Base-by-base conservation (phyloP, 768 basidiomycete genomes). In the Phlegmacium glaucopus region DNA sequence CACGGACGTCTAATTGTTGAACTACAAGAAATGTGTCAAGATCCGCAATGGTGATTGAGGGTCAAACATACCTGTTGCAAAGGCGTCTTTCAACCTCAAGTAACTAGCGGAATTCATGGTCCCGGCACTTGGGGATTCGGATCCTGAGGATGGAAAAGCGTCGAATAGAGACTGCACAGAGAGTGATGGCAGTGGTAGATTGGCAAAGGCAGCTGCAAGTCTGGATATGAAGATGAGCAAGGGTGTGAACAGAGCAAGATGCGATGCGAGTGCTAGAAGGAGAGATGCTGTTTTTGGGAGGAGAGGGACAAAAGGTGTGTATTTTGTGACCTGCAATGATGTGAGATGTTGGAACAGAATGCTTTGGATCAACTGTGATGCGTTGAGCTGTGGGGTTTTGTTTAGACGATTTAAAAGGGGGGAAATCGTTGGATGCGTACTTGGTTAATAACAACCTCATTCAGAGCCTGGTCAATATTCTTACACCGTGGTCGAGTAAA, bases 1-100 rank as follows among this genome's bases (percentile, higher is more conserved):
- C 64, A 26, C 87, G 75, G 4, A 80, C 72, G 57, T 81, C 78
- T 3, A 82, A 57, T 57, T 89, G 86, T 48, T 82, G 78, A 5
- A 78, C 85, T 85, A 43, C 17, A 25, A 43, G 44, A 32, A 30
- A 49, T 35, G 9, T 17, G 22, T 16, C 30, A 12, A 43, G 39
- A 45, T 10, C 26, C 11, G 45, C 32, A 25, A 39, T 27, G 41
- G 11, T 13, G 10, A 9, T 9, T 10, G 16, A 9, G 38, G 43
- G 10, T 10, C 4, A 45, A 13, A 53, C 57, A 13, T 48, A 75
- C 76, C 52, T 13, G 69, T 72, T 4, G 74, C 70, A 12, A 72
- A 77, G 43, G 74, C 48, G 48, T 77, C 72, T 52, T 76, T 75
- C 47, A 78, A 38, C 41, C 50, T 51, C 16, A 54, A 11, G 37